Percentiles rank a stretch among this genome's conserved stretches.
These are phyloP conservation scores for Arabidopsis arenosa DNA, from an alignment of 345 rosid genomes.

Conservation along the genomic window DNA sequence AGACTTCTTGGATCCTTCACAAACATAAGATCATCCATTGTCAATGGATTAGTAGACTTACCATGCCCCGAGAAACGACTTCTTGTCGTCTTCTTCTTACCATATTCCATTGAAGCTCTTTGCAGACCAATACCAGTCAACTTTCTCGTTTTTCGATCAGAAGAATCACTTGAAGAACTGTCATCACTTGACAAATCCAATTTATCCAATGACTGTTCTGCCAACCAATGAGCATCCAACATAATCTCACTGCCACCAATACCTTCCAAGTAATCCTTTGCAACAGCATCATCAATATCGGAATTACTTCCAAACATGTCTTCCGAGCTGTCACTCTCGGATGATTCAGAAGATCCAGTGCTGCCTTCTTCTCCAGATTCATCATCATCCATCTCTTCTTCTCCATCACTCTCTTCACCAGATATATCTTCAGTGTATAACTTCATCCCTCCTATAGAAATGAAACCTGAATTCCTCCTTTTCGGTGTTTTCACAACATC, in stretches of 20 bases:
- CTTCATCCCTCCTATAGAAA: slow-evolving; percentile 82
- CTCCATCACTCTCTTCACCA: slow-evolving; percentile 60
- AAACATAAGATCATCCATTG: slow-evolving; percentile 71
- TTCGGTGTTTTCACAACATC: slow-evolving; percentile 42
- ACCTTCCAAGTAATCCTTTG: slow-evolving; percentile 86
- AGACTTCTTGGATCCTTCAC: slow-evolving; percentile 73
- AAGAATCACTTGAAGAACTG: slow-evolving; percentile 57
- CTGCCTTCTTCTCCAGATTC: slow-evolving; percentile 47
- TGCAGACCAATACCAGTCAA: slow-evolving; percentile 69
- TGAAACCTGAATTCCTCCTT: slow-evolving; percentile 64
- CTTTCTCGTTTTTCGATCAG: slow-evolving; percentile 59
- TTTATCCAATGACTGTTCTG: slow-evolving; percentile 50
- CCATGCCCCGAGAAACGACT: slow-evolving; percentile 42
- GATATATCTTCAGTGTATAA: slow-evolving; percentile 79
- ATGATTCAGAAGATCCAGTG: slow-evolving; percentile 51
- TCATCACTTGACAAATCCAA: slow-evolving; percentile 56
- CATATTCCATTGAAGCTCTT: slow-evolving; percentile 79
- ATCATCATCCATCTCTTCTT: slow-evolving; percentile 43
- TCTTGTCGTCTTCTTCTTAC: slow-evolving; percentile 58
- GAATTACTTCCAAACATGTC: slow-evolving; percentile 55
- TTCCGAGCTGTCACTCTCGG: slow-evolving; percentile 57
- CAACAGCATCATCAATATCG: slow-evolving; percentile 81
- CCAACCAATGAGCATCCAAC: slow-evolving; percentile 68
- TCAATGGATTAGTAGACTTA: slow-evolving; percentile 51
- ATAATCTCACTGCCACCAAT: slow-evolving; percentile 73